Conservation (phyloP, 345 rosid genomes). For the Draba incana region DNA sequence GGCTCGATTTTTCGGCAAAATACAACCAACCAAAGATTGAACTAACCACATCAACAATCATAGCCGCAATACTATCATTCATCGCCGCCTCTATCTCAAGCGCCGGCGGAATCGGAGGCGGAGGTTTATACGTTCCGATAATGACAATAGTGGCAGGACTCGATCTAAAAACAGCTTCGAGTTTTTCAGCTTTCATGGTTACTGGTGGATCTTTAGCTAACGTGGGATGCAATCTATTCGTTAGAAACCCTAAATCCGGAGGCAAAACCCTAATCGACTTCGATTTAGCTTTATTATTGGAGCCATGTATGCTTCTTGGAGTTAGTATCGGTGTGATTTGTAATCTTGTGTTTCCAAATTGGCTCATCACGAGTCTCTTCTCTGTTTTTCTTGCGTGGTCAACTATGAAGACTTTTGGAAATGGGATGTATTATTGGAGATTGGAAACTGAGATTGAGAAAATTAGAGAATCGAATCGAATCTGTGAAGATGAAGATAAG, state of each 20-base stretch:
- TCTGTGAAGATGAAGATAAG: constrained; percentile 37
- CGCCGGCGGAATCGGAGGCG: constrained; percentile 94
- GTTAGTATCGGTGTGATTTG: constrained; percentile 84
- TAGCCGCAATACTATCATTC: constrained; percentile 66
- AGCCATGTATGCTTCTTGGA: constrained; percentile 86
- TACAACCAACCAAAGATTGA: constrained; percentile 42
- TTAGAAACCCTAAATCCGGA: constrained; percentile 48
- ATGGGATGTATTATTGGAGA: constrained; percentile 63
- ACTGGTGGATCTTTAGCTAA: constrained; percentile 86
- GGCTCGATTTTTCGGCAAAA: constrained; percentile 32
- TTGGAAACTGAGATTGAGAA: constrained; percentile 57
- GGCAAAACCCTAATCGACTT: constrained; percentile 57
- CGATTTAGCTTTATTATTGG: constrained; percentile 68
- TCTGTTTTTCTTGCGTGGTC: constrained; percentile 81
- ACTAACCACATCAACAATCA: constrained; percentile 38
- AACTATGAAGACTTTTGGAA: constrained; percentile 70
- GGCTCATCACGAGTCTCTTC: constrained; percentile 72
- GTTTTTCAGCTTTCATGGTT: constrained; percentile 91
- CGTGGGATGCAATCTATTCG: constrained; percentile 57
- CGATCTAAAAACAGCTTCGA: constrained; percentile 75
- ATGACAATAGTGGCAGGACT: constrained; percentile 65
- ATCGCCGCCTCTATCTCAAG: constrained; percentile 74
- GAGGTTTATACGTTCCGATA: constrained; percentile 80
- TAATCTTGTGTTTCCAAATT: constrained; percentile 73
- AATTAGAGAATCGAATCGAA: constrained; percentile 17